Percentiles rank a stretch among this genome's conserved stretches.
Conservation (phyloP, 192 early-diverging fungal genomes). For the Ambispora gerdemannii region DNA sequence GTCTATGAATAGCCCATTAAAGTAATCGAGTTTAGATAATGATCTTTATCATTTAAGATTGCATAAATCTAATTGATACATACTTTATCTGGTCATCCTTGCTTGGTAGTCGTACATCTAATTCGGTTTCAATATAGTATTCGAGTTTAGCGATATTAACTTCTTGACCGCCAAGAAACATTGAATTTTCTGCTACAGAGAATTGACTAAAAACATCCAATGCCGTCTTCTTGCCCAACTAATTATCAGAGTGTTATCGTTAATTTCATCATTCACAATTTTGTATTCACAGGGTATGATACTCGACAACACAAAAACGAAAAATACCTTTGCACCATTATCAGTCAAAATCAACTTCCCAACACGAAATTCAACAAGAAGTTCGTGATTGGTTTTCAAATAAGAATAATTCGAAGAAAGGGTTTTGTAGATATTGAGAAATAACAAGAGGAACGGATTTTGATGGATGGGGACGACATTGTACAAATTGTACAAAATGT, state of each 20-base stretch:
- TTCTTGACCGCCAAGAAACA: background rate
- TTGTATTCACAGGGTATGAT: too few relatives aligned
- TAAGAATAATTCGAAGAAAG: constrained; percentile 15
- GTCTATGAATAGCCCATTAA: too few relatives aligned
- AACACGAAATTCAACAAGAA: constrained; percentile 28
- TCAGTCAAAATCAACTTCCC: constrained; percentile 17
- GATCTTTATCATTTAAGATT: background rate
- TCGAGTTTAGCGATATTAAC: constrained; percentile 21
- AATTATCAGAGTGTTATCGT: too few relatives aligned
- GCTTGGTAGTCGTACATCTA: constrained; percentile 5
- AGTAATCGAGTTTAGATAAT: background rate
- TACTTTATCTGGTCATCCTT: background rate
- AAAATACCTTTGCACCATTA: constrained; percentile 22
- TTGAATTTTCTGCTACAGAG: background rate
- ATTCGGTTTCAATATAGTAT: constrained; percentile 24
- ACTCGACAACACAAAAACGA: too few relatives aligned
- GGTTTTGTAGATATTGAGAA: constrained; percentile 23
- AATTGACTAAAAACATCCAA: constrained; percentile 13
- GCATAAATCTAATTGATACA: background rate
- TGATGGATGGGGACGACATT: constrained; percentile 24
- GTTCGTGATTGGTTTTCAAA: constrained; percentile 15
- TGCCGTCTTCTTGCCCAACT: constrained; percentile 21
- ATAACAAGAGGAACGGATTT: constrained; percentile 26
- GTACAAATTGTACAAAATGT: constrained; percentile 26
- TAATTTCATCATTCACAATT: too few relatives aligned